These are phyloP conservation scores for Cnidoscolus chayamansa DNA, from an alignment of 441 rosid species.

Conservation along the genomic window DNA sequence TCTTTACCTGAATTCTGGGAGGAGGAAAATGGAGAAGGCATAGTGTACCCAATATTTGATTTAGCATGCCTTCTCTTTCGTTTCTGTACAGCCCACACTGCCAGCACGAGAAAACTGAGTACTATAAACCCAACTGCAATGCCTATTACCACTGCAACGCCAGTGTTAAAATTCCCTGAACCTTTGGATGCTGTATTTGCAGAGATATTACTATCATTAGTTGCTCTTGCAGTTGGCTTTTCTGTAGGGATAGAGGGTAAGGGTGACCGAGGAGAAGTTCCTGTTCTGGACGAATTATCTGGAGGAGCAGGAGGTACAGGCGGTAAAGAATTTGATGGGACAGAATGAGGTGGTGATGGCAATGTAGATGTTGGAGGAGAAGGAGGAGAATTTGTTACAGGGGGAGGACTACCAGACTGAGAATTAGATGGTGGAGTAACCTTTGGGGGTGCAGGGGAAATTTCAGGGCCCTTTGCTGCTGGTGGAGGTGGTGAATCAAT, in stretches of 20 bases:
- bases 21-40: conserved; percentile 74
- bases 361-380: conserved; percentile 40
- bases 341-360: conserved; percentile 40
- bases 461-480: conserved; percentile 36
- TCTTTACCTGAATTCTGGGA: conserved; percentile 72
- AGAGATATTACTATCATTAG: conserved; percentile 33
- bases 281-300: conserved; percentile 33
- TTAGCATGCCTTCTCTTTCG: conserved; percentile 50
- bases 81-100: conserved; percentile 54
- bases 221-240: conserved; percentile 59
- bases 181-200: conserved; percentile 28
- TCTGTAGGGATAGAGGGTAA: conserved; percentile 56
- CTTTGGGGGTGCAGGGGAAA: conserved; percentile 45
- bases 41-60: conserved; percentile 49
- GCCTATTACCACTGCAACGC: conserved; percentile 58
- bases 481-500: conserved; percentile 42
- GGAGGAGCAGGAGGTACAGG: conserved; percentile 54
- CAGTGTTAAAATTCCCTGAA: conserved; percentile 41
- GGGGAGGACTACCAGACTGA: conserved; percentile 41
- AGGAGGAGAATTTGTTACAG: conserved; percentile 41
- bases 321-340: conserved; percentile 38
- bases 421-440: conserved; percentile 32
- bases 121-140: conserved; percentile 50
- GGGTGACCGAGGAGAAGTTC: conserved; percentile 38
- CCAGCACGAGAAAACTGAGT: conserved; percentile 57